phyloP scores from a whole-genome alignment of 805 yeast genomes.

The Priceomyces castillae region DNA sequence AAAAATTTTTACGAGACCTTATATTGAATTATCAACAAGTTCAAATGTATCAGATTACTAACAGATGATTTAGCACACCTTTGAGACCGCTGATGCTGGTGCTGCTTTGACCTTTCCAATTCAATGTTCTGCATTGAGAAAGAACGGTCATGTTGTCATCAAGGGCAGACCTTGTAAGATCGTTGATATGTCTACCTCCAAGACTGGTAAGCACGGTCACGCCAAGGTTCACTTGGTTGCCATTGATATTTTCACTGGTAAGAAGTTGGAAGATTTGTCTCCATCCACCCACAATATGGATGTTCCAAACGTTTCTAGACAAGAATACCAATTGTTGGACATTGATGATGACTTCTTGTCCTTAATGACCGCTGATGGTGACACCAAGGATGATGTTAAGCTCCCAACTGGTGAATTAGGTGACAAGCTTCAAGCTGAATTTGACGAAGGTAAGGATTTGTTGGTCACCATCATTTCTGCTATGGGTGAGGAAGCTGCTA shows the following conservation, averaged over 20 bases:
- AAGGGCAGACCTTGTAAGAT: constrained; percentile 99
- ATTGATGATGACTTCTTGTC: constrained; percentile 97
- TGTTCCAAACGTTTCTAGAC: constrained; percentile 96
- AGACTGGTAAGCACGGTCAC: constrained; percentile 99
- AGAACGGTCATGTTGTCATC: constrained; percentile 98
- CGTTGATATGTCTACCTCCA: constrained; percentile 99
- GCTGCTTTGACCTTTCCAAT: constrained; percentile 97
- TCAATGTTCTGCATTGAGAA: constrained; percentile 99
- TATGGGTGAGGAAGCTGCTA: constrained; percentile 99
- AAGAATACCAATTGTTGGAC: constrained; percentile 95
- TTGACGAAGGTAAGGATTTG: constrained; percentile 98
- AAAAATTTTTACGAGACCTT: background rate
- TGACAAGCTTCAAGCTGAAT: constrained; percentile 85
- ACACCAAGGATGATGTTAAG: constrained; percentile 98
- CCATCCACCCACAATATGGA: constrained; percentile 99
- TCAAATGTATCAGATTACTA: too few relatives aligned
- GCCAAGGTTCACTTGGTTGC: constrained; percentile 99
- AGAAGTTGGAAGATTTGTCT: constrained; percentile 99
- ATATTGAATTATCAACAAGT: background rate
- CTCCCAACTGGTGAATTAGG: constrained; percentile 98
- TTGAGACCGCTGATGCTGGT: constrained; percentile 98
- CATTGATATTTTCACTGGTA: constrained; percentile 97
- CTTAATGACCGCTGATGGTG: constrained; percentile 96
- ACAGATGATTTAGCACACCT: constrained; percentile 64
- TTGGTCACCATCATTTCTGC: constrained; percentile 95